phyloP scores from a whole-genome alignment of 2,329 filamentous ascomycete species.

The Monilinia vaccinii-corymbosi region DNA sequence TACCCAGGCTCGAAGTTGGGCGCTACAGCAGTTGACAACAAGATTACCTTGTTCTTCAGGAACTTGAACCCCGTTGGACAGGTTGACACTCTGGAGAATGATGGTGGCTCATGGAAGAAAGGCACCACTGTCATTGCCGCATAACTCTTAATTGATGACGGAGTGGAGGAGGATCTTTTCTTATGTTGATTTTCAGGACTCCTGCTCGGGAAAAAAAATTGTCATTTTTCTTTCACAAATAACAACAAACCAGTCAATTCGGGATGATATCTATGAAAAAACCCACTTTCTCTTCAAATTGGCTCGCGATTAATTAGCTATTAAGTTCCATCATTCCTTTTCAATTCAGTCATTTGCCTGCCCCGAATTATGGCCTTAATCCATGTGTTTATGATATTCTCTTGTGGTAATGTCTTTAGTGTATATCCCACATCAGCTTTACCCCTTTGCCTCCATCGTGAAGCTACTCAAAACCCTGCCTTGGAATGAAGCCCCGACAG shows the following conservation, averaged over 20 bases:
- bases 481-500: too few species aligned
- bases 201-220: not conserved
- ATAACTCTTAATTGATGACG: not conserved
- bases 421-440: not conserved
- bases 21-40: conserved; percentile 1
- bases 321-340: not conserved
- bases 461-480: not conserved
- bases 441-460: too few species aligned
- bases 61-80: conserved; percentile 4
- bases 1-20: conserved; percentile 6
- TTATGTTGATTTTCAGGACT: not conserved
- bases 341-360: not conserved
- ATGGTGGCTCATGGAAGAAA: not conserved
- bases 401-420: not conserved
- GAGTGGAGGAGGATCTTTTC: not conserved
- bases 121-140: not conserved
- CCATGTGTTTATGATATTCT: not conserved
- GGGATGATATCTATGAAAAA: not conserved
- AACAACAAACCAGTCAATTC: not conserved
- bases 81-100: not conserved
- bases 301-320: not conserved
- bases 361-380: not conserved
- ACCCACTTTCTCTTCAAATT: not conserved
- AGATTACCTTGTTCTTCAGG: conserved; percentile 6
- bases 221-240: not conserved